phyloP scores from a whole-genome alignment of 2,329 filamentous ascomycete genomes.

The Elsinoe ampelina region DNA sequence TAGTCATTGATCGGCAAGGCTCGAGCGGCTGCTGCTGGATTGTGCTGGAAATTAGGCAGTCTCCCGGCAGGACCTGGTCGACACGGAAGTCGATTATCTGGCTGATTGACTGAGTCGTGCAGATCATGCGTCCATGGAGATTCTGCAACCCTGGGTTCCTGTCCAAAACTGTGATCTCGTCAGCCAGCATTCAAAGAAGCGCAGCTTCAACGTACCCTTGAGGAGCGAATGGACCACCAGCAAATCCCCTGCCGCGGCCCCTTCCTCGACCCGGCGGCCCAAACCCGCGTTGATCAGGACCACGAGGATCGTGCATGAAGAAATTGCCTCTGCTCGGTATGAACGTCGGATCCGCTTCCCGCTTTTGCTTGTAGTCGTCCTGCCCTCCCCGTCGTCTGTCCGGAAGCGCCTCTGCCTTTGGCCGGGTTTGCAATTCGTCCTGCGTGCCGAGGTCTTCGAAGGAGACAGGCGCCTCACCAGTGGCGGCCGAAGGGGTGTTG shows the following conservation, averaged over 20 bases:
- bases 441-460: not conserved
- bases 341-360: constrained; percentile 83
- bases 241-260: constrained; percentile 50
- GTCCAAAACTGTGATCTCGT: constrained; percentile 13
- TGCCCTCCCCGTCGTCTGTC: constrained; percentile 75
- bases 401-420: constrained; percentile 46
- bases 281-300: constrained; percentile 69
- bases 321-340: constrained; percentile 91
- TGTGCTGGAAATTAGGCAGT: not conserved
- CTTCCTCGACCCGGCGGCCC: constrained; percentile 59
- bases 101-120: constrained; percentile 55
- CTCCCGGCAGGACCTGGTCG: constrained; percentile 4
- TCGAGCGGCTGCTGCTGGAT: constrained; percentile 3
- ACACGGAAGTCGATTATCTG: not conserved
- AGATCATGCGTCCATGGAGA: constrained; percentile 90
- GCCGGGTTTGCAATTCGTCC: constrained; percentile 35
- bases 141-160: constrained; percentile 54
- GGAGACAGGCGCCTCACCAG: constrained; percentile 24
- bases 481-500: constrained; percentile 35
- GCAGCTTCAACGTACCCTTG: constrained; percentile 46
- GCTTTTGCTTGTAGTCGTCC: constrained; percentile 80
- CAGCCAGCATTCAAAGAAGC: not conserved
- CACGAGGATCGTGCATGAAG: constrained; percentile 89
- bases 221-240: constrained; percentile 47
- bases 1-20: constrained; percentile 12